Percentiles rank a stretch among this genome's conserved stretches.
These are phyloP conservation scores for Aureobasidium sp. DNA, from an alignment of 2,329 filamentous ascomycete species.

Conservation along the genomic window DNA sequence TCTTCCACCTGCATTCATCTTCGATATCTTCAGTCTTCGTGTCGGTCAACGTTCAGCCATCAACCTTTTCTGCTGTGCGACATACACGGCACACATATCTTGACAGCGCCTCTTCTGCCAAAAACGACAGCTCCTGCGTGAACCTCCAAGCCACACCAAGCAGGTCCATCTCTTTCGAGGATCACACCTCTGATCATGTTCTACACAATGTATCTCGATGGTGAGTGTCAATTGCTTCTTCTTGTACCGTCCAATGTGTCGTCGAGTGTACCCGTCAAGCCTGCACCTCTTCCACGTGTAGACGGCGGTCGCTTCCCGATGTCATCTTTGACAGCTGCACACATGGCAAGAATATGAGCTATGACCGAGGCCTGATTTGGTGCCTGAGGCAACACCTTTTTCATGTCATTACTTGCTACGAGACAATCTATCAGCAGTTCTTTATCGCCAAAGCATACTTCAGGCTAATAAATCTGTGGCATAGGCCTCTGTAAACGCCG, in stretches of 20 bases:
- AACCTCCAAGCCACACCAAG: conserved; percentile 3
- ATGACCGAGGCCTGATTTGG: background rate
- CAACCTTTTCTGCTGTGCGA: background rate
- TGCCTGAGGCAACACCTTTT: background rate
- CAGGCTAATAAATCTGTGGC: background rate
- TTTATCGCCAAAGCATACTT: background rate
- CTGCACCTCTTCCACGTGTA: background rate
- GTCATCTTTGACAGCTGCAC: background rate
- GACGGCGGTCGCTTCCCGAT: background rate
- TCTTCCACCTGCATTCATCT: conserved; percentile 1
- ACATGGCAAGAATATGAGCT: background rate
- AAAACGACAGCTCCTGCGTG: background rate
- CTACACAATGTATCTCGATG: conserved; percentile 12
- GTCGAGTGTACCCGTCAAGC: background rate
- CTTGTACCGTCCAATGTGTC: background rate
- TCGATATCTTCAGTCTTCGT: background rate
- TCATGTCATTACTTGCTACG: too few relatives aligned
- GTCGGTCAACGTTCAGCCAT: background rate
- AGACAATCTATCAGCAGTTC: too few relatives aligned
- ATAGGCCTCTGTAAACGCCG: conserved; percentile 88
- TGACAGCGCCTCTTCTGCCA: background rate
- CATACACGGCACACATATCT: background rate
- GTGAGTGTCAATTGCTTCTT: background rate
- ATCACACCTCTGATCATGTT: background rate
- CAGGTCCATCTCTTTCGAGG: background rate